Conservation (phyloP, 2,329 filamentous ascomycete species). For the Plenodomus lindquistii region DNA sequence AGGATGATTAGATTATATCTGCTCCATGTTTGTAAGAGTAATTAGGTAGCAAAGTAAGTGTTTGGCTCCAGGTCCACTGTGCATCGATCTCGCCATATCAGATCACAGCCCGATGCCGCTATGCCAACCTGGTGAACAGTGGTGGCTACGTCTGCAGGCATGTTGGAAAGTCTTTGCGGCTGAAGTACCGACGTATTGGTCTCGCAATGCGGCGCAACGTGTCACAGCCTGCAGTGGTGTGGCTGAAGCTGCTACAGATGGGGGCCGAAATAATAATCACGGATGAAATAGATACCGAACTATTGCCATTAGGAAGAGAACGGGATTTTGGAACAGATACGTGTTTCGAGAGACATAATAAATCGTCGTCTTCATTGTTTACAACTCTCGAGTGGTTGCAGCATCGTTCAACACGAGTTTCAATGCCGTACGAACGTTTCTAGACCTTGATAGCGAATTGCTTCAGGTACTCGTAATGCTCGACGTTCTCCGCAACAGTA, state of each 20-base stretch:
- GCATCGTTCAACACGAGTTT: not conserved
- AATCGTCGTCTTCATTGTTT: not conserved
- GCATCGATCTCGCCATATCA: no score
- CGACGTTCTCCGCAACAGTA: constrained; percentile 71
- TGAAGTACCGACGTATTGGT: not conserved
- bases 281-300: not conserved
- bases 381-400: not conserved
- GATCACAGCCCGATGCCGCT: no score
- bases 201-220: not conserved
- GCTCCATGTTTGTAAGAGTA: no score
- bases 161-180: not conserved
- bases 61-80: no score
- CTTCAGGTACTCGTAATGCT: constrained; percentile 81
- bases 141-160: not conserved
- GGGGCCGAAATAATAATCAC: not conserved
- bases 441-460: constrained; percentile 67
- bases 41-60: no score
- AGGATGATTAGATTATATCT: no score
- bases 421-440: not conserved
- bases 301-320: not conserved
- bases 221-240: not conserved
- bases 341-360: not conserved
- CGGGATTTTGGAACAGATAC: not conserved
- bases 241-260: not conserved
- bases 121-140: no score